Conservation (phyloP, 495 filamentous ascomycete species). For the Penicillium malachiteum region DNA sequence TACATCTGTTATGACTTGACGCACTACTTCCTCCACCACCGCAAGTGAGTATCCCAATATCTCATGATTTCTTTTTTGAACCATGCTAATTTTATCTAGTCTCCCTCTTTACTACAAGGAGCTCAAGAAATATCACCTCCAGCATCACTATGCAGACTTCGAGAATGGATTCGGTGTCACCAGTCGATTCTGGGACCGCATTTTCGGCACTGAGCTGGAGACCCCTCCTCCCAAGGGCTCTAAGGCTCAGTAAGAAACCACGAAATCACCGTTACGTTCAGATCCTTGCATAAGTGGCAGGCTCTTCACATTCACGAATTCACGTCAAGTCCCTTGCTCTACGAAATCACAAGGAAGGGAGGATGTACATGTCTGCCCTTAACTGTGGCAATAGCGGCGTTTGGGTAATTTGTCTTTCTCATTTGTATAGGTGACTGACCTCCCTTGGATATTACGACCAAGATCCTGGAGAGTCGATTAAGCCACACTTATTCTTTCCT, state of each 20-base stretch:
- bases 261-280: constrained; percentile 1
- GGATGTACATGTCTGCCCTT: constrained; percentile 16
- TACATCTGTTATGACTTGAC: constrained; percentile 97
- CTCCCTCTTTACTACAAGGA: constrained; percentile 82
- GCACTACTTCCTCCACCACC: constrained; percentile 99
- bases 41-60: constrained; percentile 58
- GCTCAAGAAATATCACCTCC: constrained; percentile 94
- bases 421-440: constrained; percentile 21
- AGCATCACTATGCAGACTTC: constrained; percentile 95
- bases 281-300: constrained; percentile 1
- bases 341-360: neutral
- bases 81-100: constrained; percentile 33
- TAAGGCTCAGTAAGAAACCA: constrained; percentile 54
- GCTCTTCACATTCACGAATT: constrained; percentile 26
- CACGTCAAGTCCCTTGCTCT: constrained; percentile 19
- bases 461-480: constrained; percentile 6
- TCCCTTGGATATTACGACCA: neutral
- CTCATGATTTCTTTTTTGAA: neutral
- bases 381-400: constrained; percentile 19
- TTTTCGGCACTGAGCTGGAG: constrained; percentile 85
- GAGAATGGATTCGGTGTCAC: constrained; percentile 98
- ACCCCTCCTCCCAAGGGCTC: constrained; percentile 40
- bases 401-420: constrained; percentile 11
- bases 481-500: constrained; percentile 1
- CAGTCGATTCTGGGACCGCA: constrained; percentile 91